Evolutionary conservation across 305 asterid genomes (phyloP).

Genomic region (Lippia alba): DNA sequence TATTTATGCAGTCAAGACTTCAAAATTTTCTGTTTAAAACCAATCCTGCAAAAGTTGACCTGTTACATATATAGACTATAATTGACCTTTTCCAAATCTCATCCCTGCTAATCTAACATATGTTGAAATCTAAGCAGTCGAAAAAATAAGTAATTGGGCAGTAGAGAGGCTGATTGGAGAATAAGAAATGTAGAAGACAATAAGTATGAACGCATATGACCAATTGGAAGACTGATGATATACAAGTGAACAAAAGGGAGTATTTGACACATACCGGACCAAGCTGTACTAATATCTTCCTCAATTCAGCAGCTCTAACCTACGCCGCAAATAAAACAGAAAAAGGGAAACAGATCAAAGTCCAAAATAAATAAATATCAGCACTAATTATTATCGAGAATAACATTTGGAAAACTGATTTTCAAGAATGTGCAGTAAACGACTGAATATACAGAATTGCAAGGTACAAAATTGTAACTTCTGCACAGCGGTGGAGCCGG

Average conservation of each 20-base stretch:
- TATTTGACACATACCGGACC: slow-evolving; percentile 70
- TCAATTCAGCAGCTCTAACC: slow-evolving; percentile 91
- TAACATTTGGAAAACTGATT: not conserved
- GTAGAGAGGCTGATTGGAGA: not conserved
- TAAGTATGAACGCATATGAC: too few species aligned
- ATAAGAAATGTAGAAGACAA: too few species aligned
- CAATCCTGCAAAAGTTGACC: not conserved
- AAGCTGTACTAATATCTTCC: slow-evolving; percentile 83
- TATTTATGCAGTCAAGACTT: not conserved
- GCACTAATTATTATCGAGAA: not conserved
- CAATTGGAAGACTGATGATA: not conserved
- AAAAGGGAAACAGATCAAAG: slow-evolving; percentile 24
- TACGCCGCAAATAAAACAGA: slow-evolving; percentile 39
- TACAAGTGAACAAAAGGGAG: not conserved
- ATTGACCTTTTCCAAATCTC: not conserved
- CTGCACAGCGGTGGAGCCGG: not conserved
- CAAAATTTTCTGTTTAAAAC: not conserved
- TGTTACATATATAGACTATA: not conserved
- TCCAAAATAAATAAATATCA: not conserved
- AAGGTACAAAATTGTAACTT: slow-evolving; percentile 1
- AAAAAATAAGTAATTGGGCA: not conserved
- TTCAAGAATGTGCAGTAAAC: slow-evolving; percentile 9
- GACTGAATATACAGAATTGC: slow-evolving; percentile 9
- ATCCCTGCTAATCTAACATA: not conserved
- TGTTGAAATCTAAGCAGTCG: not conserved